Evolutionary conservation across 1,284 basidiomycete genomes (phyloP).

Genomic region (Kalmanozyma brasiliensis): DNA sequence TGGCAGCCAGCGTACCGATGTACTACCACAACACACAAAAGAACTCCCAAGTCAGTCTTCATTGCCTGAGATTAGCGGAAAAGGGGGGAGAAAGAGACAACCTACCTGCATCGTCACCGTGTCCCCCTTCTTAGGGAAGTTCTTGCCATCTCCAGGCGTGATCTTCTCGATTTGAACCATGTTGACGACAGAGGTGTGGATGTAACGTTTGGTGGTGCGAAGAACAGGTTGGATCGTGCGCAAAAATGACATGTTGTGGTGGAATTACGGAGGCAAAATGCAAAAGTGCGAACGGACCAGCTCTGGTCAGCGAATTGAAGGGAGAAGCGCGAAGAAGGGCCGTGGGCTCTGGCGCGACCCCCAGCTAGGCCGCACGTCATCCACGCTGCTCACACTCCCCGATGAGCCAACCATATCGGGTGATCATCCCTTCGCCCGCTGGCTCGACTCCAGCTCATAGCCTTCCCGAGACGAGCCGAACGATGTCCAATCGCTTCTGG

Average conservation of each 20-base stretch:
- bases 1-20: constrained; percentile 58
- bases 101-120: constrained; percentile 63
- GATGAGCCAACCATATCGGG: no score
- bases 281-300: constrained; percentile 29
- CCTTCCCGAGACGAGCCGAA: no score
- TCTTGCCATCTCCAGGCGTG: constrained; percentile 67
- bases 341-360: constrained; percentile 6
- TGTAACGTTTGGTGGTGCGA: not conserved
- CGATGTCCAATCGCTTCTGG: no score
- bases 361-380: not conserved
- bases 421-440: no score
- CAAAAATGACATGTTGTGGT: not conserved
- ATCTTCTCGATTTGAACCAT: constrained; percentile 66
- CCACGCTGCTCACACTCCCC: no score
- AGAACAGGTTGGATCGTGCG: not conserved
- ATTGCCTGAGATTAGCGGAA: no score
- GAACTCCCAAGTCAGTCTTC: no score
- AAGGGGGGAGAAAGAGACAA: no score
- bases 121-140: constrained; percentile 64
- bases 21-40: no score
- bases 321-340: no score
- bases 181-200: constrained; percentile 2
- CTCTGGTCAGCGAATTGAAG: not conserved
- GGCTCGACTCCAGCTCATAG: no score
- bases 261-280: not conserved